A percentile compares a stretch with the other conserved stretches of the same genome.
Conservation (phyloP, 2,329 filamentous ascomycete species). For the Amylocarpus encephaloides region DNA sequence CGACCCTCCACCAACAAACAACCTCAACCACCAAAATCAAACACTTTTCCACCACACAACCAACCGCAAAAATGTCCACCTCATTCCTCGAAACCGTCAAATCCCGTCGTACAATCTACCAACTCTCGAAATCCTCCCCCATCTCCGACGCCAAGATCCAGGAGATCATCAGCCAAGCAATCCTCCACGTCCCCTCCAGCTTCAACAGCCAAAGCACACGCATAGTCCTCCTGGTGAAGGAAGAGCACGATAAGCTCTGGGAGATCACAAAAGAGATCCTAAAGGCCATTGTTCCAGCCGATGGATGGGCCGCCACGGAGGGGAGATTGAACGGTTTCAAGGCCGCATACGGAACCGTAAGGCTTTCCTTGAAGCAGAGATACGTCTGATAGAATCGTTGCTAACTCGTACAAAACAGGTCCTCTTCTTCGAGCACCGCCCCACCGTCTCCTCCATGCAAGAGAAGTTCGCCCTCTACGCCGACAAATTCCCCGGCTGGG, state of each 20-base stretch:
- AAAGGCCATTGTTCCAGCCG: slow-evolving; percentile 58
- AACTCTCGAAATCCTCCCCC: slow-evolving; percentile 56
- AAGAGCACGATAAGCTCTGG: slow-evolving; percentile 86
- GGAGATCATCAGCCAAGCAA: slow-evolving; percentile 57
- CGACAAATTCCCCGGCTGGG: slow-evolving; percentile 74
- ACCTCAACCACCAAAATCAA: neutral
- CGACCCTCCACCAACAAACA: neutral
- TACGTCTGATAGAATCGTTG: neutral
- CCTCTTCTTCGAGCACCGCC: slow-evolving; percentile 80
- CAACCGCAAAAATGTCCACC: slow-evolving; percentile 31
- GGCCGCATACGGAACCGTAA: slow-evolving; percentile 68
- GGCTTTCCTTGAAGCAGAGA: slow-evolving; percentile 20
- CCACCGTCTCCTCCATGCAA: slow-evolving; percentile 59
- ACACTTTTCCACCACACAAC: neutral
- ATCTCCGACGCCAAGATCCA: slow-evolving; percentile 53
- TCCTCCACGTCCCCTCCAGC: slow-evolving; percentile 66
- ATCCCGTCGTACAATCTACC: slow-evolving; percentile 63
- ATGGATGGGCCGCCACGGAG: slow-evolving; percentile 19
- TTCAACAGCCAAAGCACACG: slow-evolving; percentile 90
- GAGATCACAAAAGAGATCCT: slow-evolving; percentile 60
- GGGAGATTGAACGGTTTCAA: slow-evolving; percentile 48
- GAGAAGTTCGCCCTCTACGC: slow-evolving; percentile 66
- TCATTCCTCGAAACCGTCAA: slow-evolving; percentile 55
- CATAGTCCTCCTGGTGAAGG: slow-evolving; percentile 69
- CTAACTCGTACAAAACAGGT: slow-evolving; percentile 38